Evolutionary conservation across 148 eudicot species (phyloP).

Genomic region (Amaranthus hypochondriacus): DNA sequence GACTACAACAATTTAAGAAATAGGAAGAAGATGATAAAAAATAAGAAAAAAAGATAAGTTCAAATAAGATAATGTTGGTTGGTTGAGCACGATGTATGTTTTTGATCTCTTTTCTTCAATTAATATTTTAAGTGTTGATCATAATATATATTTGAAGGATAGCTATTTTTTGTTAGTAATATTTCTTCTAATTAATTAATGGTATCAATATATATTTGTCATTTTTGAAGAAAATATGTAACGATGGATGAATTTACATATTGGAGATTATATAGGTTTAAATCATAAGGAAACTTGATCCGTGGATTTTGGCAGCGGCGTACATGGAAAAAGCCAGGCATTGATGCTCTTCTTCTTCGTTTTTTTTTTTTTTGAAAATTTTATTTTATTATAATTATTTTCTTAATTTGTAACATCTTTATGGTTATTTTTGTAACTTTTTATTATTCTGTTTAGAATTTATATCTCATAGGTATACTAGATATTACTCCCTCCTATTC

Average conservation of each 20-base stretch:
- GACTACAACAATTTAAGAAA: neutral
- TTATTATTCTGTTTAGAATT: neutral
- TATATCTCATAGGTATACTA: too few species aligned
- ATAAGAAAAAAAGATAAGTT: neutral
- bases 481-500: too few species aligned
- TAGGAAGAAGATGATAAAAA: neutral
- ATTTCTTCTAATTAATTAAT: too few species aligned
- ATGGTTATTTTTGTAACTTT: neutral
- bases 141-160: too few species aligned
- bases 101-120: too few species aligned
- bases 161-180: too few species aligned
- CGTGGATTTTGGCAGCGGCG: constrained; percentile 21
- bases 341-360: constrained; percentile 11
- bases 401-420: neutral
- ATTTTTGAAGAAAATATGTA: too few species aligned
- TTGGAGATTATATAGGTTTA: neutral
- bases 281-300: neutral
- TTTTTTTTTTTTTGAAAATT: neutral
- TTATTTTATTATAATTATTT: neutral
- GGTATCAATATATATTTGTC: too few species aligned
- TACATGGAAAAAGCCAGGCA: constrained; percentile 57
- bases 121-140: too few species aligned
- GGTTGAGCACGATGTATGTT: too few species aligned
- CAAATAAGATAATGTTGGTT: too few species aligned
- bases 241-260: neutral